phyloP scores from a whole-genome alignment of 495 filamentous ascomycete species.

The Penicillium salamii region DNA sequence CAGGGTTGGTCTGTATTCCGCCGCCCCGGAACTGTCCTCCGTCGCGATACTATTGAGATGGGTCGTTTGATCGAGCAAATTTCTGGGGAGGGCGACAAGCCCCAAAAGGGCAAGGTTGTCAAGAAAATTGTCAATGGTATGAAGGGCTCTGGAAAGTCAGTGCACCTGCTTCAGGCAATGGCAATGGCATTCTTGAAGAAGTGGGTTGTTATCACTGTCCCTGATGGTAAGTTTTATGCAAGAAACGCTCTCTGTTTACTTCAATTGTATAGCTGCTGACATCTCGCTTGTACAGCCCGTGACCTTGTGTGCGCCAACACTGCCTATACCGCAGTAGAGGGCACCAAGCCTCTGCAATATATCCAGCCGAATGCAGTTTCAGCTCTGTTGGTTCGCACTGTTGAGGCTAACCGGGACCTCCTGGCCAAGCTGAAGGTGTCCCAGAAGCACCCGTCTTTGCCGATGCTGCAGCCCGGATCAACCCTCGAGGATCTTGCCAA shows the following conservation, averaged over 20 bases:
- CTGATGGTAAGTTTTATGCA: slow-evolving; percentile 67
- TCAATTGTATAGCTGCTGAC: slow-evolving; percentile 9
- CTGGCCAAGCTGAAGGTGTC: slow-evolving; percentile 57
- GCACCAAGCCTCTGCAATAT: slow-evolving; percentile 59
- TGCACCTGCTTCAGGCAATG: slow-evolving; percentile 81
- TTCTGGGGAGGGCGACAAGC: slow-evolving; percentile 35
- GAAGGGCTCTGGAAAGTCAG: slow-evolving; percentile 77
- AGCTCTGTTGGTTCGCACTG: slow-evolving; percentile 65
- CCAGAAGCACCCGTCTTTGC: slow-evolving; percentile 55
- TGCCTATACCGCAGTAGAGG: slow-evolving; percentile 69
- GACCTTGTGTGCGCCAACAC: slow-evolving; percentile 77
- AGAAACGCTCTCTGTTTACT: slow-evolving; percentile 5
- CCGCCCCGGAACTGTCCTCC: slow-evolving; percentile 70
- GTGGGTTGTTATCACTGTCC: slow-evolving; percentile 86
- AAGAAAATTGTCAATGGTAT: slow-evolving; percentile 70
- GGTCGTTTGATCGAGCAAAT: slow-evolving; percentile 57
- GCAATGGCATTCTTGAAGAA: slow-evolving; percentile 75
- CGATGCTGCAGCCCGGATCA: slow-evolving; percentile 55
- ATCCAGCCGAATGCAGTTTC: slow-evolving; percentile 73
- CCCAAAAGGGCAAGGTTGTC: slow-evolving; percentile 53
- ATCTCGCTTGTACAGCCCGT: slow-evolving; percentile 53
- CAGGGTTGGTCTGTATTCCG: slow-evolving; percentile 88
- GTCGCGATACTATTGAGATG: slow-evolving; percentile 71
- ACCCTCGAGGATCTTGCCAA: slow-evolving; percentile 66
- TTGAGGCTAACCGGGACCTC: slow-evolving; percentile 66